phyloP scores from a whole-genome alignment of 208 protist genomes.

The Leishmania major region DNA sequence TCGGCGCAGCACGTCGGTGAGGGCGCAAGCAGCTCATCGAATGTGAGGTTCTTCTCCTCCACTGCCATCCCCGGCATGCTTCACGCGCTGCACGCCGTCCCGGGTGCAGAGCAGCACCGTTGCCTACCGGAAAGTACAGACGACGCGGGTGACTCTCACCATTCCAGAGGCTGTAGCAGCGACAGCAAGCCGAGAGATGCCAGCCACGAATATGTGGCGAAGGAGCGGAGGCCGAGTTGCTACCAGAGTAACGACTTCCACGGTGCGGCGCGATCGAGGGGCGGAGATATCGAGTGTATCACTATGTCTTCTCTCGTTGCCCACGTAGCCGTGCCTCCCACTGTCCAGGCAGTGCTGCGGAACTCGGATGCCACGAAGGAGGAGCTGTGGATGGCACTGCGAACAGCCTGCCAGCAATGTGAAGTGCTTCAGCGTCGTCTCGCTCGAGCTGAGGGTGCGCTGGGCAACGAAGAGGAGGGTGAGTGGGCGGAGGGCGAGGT shows the following conservation, averaged over 20 bases:
- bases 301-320: constrained; percentile 8
- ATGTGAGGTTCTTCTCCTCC: background rate
- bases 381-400: constrained; percentile 29
- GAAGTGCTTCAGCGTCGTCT: constrained; percentile 22
- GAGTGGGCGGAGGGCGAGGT: background rate
- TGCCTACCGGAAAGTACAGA: background rate
- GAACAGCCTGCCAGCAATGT: constrained; percentile 21
- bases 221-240: background rate
- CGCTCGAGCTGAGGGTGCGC: background rate
- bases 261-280: background rate
- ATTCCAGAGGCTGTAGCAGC: background rate
- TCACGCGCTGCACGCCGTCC: background rate
- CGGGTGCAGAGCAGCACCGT: background rate
- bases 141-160: background rate
- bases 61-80: background rate
- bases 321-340: constrained; percentile 16
- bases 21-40: background rate
- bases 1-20: background rate
- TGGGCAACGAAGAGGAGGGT: background rate
- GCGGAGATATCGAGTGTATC: background rate
- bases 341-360: constrained; percentile 20
- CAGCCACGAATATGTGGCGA: background rate
- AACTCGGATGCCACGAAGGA: constrained; percentile 22
- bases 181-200: background rate
- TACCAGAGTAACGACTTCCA: background rate